These are phyloP conservation scores for Chrysopogon serrulatus DNA, from an alignment of 176 grass and related monocot species.

Conservation along the genomic window DNA sequence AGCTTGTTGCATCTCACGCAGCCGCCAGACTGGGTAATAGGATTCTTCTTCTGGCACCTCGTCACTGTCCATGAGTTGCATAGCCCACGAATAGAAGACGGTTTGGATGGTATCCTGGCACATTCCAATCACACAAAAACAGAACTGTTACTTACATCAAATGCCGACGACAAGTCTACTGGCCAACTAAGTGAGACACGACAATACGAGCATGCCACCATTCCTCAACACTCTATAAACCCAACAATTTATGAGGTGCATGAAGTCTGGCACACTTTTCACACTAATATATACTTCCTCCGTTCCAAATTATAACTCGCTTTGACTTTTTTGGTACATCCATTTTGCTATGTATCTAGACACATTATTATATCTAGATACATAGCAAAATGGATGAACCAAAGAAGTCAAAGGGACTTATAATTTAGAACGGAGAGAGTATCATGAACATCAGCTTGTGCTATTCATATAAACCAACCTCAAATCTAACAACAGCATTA, in stretches of 20 bases:
- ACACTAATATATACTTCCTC: not conserved
- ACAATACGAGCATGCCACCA: not conserved
- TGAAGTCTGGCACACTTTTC: not conserved
- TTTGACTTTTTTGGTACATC: no score
- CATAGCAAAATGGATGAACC: no score
- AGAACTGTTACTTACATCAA: not conserved
- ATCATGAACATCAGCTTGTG: not conserved
- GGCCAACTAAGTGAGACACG: not conserved
- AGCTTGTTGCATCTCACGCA: constrained; percentile 88
- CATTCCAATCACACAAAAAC: constrained; percentile 18
- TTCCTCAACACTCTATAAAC: not conserved
- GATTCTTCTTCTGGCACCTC: constrained; percentile 84
- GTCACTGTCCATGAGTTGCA: constrained; percentile 71
- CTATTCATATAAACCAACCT: not conserved
- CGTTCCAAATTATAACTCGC: no score
- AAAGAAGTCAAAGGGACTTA: no score
- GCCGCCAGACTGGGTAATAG: constrained; percentile 72
- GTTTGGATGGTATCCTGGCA: constrained; percentile 82
- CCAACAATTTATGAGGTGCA: not conserved
- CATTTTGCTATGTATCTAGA: no score
- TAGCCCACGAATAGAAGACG: constrained; percentile 76
- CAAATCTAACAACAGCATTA: not conserved
- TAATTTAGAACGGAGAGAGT: no score
- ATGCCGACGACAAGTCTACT: not conserved
- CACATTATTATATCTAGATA: no score